phyloP scores from a whole-genome alignment of 768 basidiomycete species.

The Pholiota conissans region DNA sequence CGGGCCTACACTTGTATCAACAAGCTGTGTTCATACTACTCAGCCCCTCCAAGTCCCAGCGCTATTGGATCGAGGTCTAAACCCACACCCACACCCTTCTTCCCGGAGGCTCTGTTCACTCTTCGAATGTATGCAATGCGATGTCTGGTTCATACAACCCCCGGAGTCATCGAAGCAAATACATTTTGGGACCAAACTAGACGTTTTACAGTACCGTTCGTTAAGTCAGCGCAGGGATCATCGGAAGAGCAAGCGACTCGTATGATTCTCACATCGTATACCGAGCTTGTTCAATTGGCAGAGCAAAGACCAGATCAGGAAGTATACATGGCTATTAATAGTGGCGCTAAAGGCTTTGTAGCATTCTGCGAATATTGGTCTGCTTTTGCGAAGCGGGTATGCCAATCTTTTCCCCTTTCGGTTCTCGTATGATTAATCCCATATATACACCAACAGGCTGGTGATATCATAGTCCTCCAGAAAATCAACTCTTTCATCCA shows the following conservation, averaged over 20 bases:
- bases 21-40: constrained; percentile 30
- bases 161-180: constrained; percentile 46
- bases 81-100: constrained; percentile 2
- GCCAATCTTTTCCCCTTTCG: constrained; percentile 10
- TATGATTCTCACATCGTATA: constrained; percentile 43
- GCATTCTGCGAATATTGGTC: constrained; percentile 75
- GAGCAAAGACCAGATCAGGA: constrained; percentile 34
- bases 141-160: constrained; percentile 45
- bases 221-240: constrained; percentile 30
- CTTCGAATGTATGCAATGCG: constrained; percentile 47
- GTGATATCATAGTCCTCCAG: constrained; percentile 48
- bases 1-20: constrained; percentile 59
- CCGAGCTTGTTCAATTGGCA: constrained; percentile 40
- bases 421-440: background rate
- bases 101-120: constrained; percentile 27
- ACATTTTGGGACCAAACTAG: constrained; percentile 73
- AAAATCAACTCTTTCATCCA: constrained; percentile 44
- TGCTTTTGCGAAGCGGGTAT: constrained; percentile 62
- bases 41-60: background rate
- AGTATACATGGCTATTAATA: constrained; percentile 35
- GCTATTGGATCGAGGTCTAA: constrained; percentile 6
- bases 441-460: constrained; percentile 42
- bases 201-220: constrained; percentile 48
- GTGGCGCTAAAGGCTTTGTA: constrained; percentile 50
- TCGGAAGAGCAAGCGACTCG: constrained; percentile 32